Evolutionary conservation across 352 stramenopile species (phyloP).

Genomic region (Phytophthora boehmeriae): DNA sequence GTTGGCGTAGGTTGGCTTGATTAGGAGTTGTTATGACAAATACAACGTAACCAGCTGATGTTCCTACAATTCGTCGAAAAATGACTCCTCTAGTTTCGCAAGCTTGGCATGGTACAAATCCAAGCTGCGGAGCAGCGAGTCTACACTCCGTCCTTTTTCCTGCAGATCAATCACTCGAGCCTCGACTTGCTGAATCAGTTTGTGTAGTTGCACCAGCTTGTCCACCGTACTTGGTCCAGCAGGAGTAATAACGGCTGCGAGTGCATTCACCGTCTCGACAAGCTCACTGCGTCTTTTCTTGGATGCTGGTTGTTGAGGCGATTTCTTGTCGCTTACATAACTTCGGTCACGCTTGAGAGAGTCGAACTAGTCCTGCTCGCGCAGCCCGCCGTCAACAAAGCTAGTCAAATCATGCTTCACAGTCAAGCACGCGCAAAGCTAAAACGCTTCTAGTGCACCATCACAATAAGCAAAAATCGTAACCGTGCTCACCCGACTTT

Average conservation of each 20-base stretch:
- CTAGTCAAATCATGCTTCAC: conserved; percentile 10
- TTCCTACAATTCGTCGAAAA: conserved; percentile 1
- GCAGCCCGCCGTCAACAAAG: conserved; percentile 11
- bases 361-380: conserved; percentile 2
- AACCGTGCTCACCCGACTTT: too few relatives aligned
- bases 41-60: background rate
- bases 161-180: background rate
- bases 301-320: background rate
- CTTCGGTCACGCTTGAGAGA: background rate
- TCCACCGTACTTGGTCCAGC: background rate
- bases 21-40: background rate
- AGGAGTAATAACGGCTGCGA: background rate
- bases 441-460: conserved; percentile 3
- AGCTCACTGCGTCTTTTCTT: conserved; percentile 14
- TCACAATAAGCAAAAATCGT: too few relatives aligned
- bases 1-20: background rate
- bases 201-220: conserved; percentile 7
- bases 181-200: conserved; percentile 13
- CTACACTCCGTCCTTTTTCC: background rate
- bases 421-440: conserved; percentile 7
- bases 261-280: background rate
- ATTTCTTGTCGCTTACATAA: background rate
- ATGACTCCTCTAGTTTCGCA: conserved; percentile 1
- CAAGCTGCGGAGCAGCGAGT: background rate
- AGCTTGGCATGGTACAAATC: conserved; percentile 5